Percentiles rank a stretch among this genome's conserved stretches.
These are phyloP conservation scores for Sophora flavescens DNA, from an alignment of 306 rosid species.

Conservation along the genomic window DNA sequence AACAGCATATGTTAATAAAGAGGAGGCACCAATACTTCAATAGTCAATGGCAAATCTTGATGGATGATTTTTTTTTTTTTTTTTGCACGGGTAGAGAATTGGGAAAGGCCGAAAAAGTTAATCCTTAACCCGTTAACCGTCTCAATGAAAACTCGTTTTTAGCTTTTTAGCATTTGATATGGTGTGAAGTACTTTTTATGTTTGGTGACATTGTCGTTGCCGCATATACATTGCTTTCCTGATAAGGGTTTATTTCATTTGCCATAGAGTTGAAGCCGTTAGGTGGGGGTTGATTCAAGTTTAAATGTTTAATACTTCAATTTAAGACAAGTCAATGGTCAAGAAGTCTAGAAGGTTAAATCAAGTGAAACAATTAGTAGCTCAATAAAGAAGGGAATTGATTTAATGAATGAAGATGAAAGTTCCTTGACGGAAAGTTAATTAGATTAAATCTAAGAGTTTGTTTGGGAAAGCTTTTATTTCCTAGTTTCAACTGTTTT, in stretches of 20 bases:
- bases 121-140: conserved; percentile 30
- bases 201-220: conserved; percentile 26
- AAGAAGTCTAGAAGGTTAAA: conserved; percentile 35
- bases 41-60: conserved; percentile 43
- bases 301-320: conserved; percentile 2
- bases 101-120: conserved; percentile 24
- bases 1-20: conserved; percentile 15
- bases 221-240: conserved; percentile 11
- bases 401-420: conserved; percentile 22
- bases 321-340: conserved; percentile 42
- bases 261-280: conserved; percentile 44
- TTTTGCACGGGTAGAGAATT: conserved; percentile 44
- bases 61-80: conserved; percentile 30
- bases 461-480: too few relatives aligned
- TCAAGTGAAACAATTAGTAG: conserved; percentile 28
- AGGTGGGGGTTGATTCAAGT: conserved; percentile 38
- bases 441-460: not conserved
- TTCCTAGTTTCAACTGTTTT: too few relatives aligned
- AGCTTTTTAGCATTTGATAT: conserved; percentile 7
- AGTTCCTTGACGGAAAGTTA: conserved; percentile 48
- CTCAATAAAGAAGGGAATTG: conserved; percentile 39
- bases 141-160: conserved; percentile 31
- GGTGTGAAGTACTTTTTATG: not conserved
- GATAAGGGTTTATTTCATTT: not conserved
- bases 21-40: conserved; percentile 7